Conservation (phyloP, 139 green algal species). For the Chlorella vulgaris region DNA sequence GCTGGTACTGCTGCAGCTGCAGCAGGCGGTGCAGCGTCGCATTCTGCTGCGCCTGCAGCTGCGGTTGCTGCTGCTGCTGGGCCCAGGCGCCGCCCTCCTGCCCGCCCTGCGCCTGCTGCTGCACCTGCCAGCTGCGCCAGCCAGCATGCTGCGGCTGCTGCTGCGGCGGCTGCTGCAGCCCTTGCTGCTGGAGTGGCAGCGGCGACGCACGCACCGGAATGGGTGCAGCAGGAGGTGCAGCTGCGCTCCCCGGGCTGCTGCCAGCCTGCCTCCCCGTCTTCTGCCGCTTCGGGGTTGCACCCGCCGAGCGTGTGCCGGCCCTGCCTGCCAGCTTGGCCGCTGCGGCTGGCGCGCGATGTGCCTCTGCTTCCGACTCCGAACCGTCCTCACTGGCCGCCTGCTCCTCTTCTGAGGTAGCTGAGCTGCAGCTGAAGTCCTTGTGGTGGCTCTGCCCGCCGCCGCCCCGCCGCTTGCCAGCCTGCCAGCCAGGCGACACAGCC, state of each 20-base stretch:
- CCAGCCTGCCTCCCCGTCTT: not conserved
- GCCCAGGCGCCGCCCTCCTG: too few species aligned
- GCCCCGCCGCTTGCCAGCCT: constrained; percentile 5
- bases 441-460: not conserved
- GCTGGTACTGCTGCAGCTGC: not conserved
- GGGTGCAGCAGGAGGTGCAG: not conserved
- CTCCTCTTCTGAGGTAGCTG: not conserved
- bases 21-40: not conserved
- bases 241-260: too few species aligned
- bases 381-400: not conserved
- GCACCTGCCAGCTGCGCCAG: too few species aligned
- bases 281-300: too few species aligned
- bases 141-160: too few species aligned
- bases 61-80: too few species aligned
- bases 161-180: too few species aligned
- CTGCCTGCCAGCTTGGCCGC: not conserved
- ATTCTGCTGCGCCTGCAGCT: too few species aligned
- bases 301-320: not conserved
- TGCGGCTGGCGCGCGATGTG: not conserved
- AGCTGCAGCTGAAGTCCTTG: not conserved
- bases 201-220: too few species aligned
- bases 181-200: too few species aligned
- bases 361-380: not conserved
- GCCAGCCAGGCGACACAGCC: not conserved
- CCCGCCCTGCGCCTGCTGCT: too few species aligned